Conservation (phyloP, 768 basidiomycete genomes). For the Psilocybe cyanescens region DNA sequence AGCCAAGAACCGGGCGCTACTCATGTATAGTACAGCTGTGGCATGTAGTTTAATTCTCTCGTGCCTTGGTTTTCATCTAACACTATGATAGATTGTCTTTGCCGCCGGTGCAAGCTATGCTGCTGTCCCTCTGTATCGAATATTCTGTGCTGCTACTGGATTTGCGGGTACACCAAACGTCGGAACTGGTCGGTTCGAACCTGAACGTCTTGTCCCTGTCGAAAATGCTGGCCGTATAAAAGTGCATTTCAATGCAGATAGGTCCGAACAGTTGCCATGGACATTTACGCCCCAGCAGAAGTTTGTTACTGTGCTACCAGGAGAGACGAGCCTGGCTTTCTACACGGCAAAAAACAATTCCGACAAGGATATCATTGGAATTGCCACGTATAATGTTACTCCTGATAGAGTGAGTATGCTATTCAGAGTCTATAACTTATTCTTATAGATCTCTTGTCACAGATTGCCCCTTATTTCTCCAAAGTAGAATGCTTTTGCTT, state of each 20-base stretch:
- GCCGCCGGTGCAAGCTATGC: slow-evolving; percentile 92
- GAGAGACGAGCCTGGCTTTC: slow-evolving; percentile 95
- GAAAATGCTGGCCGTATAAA: slow-evolving; percentile 77
- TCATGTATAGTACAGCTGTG: slow-evolving; percentile 86
- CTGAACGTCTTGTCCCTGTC: slow-evolving; percentile 82
- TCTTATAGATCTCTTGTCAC: not conserved
- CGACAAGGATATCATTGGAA: slow-evolving; percentile 90
- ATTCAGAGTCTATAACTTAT: not conserved
- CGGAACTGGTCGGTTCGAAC: slow-evolving; percentile 80
- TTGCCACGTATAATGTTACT: slow-evolving; percentile 98
- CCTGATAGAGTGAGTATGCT: slow-evolving; percentile 83
- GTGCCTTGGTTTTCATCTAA: slow-evolving; percentile 2
- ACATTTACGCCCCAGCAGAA: slow-evolving; percentile 90
- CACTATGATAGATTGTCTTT: slow-evolving; percentile 62
- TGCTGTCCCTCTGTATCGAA: slow-evolving; percentile 94
- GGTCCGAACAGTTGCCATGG: slow-evolving; percentile 90
- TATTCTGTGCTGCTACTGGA: slow-evolving; percentile 97
- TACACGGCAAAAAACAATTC: slow-evolving; percentile 91
- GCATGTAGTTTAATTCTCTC: slow-evolving; percentile 43
- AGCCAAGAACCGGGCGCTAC: slow-evolving; percentile 67
- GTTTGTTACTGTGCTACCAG: slow-evolving; percentile 87
- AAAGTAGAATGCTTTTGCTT: slow-evolving; percentile 99
- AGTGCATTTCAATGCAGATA: slow-evolving; percentile 95
- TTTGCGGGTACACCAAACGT: slow-evolving; percentile 95
- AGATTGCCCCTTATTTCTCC: slow-evolving; percentile 98